Evolutionary conservation across 306 rosid species (phyloP).

Genomic region (Fragaria iinumae): DNA sequence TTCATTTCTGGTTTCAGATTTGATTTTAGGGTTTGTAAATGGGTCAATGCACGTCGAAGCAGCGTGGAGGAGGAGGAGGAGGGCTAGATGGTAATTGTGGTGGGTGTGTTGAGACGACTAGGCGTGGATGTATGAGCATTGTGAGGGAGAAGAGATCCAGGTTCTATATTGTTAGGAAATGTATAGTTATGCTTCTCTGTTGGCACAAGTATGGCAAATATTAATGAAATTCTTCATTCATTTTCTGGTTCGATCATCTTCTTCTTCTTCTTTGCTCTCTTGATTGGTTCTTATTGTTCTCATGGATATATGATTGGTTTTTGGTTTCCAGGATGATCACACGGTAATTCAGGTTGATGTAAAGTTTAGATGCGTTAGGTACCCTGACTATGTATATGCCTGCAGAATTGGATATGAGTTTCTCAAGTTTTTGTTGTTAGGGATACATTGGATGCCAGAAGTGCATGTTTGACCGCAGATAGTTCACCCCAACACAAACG

Average conservation of each 20-base stretch:
- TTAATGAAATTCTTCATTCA: not conserved
- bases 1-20: not conserved
- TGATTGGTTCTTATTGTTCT: not conserved
- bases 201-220: constrained; percentile 44
- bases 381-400: not conserved
- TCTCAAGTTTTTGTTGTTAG: not conserved
- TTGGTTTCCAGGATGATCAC: not conserved
- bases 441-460: not conserved
- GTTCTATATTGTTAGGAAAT: constrained; percentile 38
- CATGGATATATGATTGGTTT: not conserved
- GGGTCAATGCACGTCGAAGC: constrained; percentile 30
- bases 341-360: not conserved
- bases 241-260: not conserved
- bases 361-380: not conserved
- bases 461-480: not conserved
- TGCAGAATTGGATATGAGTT: not conserved
- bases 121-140: constrained; percentile 25
- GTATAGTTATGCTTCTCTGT: constrained; percentile 37
- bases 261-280: not conserved
- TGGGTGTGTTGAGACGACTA: constrained; percentile 2
- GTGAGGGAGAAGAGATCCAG: constrained; percentile 30
- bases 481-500: not conserved
- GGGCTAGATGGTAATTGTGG: constrained; percentile 13
- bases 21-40: constrained; percentile 7
- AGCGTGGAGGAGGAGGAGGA: not conserved